A percentile compares a stretch with the other conserved stretches of the same genome.
These are phyloP conservation scores for Phytophthora constricta DNA, from an alignment of 352 stramenopile genomes.

Conservation along the genomic window DNA sequence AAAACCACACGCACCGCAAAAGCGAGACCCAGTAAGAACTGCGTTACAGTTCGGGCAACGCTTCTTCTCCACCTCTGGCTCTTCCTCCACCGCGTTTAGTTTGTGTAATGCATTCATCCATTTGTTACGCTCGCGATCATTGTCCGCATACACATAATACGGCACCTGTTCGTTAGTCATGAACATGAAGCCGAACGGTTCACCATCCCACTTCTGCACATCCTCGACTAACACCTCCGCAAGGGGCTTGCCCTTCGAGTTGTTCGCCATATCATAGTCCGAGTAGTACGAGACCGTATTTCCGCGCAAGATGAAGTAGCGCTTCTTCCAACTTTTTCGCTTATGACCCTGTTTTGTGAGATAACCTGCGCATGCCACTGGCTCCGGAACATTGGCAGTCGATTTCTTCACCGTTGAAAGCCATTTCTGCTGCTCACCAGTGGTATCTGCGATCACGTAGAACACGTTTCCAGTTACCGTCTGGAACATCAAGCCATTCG, in stretches of 20 bases:
- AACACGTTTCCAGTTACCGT: constrained; percentile 86
- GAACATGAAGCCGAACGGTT: constrained; percentile 91
- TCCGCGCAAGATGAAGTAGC: constrained; percentile 88
- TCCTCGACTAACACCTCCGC: constrained; percentile 87
- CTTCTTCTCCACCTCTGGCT: constrained; percentile 83
- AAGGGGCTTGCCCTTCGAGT: constrained; percentile 75
- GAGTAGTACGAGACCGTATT: constrained; percentile 81
- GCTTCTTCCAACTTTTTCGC: constrained; percentile 92
- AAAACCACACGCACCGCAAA: constrained; percentile 88
- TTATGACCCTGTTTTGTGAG: constrained; percentile 92
- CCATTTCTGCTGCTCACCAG: constrained; percentile 86
- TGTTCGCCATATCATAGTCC: constrained; percentile 89
- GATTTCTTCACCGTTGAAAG: constrained; percentile 74
- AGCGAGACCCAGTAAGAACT: constrained; percentile 86
- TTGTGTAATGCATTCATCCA: constrained; percentile 90
- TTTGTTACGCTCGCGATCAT: constrained; percentile 86
- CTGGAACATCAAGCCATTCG: constrained; percentile 87
- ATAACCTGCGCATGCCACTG: constrained; percentile 84
- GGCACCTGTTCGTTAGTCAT: constrained; percentile 90
- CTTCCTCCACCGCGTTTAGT: constrained; percentile 70
- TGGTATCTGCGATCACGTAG: constrained; percentile 81
- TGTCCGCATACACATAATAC: constrained; percentile 92
- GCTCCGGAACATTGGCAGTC: constrained; percentile 72
- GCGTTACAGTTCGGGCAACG: constrained; percentile 84
- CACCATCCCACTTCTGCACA: constrained; percentile 85